Conservation (phyloP, 2,329 filamentous ascomycete species). For the Neocucurbitaria cava region DNA sequence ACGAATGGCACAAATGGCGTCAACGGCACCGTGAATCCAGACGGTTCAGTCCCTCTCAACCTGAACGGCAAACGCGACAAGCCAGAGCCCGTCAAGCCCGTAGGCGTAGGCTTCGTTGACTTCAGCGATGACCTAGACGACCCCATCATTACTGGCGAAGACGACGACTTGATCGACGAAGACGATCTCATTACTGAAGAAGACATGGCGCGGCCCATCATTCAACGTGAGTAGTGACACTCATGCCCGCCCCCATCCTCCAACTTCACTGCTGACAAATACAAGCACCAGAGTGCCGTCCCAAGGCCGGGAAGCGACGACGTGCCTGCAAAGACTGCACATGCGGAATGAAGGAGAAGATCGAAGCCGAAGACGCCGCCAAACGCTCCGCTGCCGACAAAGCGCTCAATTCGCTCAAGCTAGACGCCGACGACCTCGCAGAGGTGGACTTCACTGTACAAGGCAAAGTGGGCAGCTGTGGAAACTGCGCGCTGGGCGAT, state of each 20-base stretch:
- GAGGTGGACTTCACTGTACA: constrained; percentile 98
- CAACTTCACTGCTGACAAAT: constrained; percentile 10
- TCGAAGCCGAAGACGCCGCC: constrained; percentile 83
- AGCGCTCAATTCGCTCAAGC: constrained; percentile 70
- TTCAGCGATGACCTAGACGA: constrained; percentile 68
- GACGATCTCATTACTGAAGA: constrained; percentile 85
- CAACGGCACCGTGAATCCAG: constrained; percentile 32
- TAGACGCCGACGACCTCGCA: constrained; percentile 77
- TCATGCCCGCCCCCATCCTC: constrained; percentile 4
- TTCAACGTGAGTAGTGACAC: constrained; percentile 78
- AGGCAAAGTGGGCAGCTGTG: constrained; percentile 93
- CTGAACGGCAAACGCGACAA: constrained; percentile 54
- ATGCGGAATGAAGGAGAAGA: constrained; percentile 84
- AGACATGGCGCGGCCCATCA: constrained; percentile 78
- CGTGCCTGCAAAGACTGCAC: constrained; percentile 98
- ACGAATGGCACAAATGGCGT: constrained; percentile 23
- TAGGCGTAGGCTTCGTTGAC: constrained; percentile 60
- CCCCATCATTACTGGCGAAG: constrained; percentile 62
- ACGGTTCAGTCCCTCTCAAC: constrained; percentile 49
- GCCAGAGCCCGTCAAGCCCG: constrained; percentile 45
- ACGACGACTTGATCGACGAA: constrained; percentile 91
- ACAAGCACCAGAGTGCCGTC: constrained; percentile 81
- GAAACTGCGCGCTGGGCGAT: constrained; percentile 92
- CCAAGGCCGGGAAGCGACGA: constrained; percentile 85
- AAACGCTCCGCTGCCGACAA: constrained; percentile 71